Evolutionary conservation across 495 filamentous ascomycete genomes (phyloP).

Genomic region (Neurospora sp.): DNA sequence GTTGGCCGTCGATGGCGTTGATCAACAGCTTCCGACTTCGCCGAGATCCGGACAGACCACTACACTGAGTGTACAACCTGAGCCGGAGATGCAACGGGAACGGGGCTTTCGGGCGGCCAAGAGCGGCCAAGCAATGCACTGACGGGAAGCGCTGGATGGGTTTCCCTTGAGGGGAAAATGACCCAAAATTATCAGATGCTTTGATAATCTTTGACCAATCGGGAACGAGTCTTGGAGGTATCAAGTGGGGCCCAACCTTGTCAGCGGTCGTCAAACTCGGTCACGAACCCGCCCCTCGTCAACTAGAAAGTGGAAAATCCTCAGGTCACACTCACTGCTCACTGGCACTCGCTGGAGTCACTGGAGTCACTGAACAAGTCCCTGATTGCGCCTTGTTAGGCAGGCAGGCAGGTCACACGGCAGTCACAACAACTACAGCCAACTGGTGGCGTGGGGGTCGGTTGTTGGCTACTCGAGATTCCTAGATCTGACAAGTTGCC

Average conservation of each 20-base stretch:
- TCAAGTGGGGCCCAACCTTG: not conserved
- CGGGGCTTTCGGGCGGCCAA: not conserved
- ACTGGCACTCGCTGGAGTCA: not conserved
- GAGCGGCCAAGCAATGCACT: not conserved
- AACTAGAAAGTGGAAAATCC: not conserved
- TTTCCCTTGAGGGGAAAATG: not conserved
- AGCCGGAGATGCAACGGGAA: not conserved
- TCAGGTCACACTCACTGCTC: not conserved
- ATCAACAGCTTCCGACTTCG: not conserved
- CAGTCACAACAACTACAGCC: not conserved
- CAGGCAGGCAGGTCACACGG: not conserved
- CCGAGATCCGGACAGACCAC: not conserved
- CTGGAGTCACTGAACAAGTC: not conserved
- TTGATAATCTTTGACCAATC: slow-evolving; percentile 24
- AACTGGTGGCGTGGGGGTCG: not conserved
- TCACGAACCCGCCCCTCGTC: not conserved
- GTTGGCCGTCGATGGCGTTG: not conserved
- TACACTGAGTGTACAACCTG: too few species aligned
- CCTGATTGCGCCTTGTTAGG: not conserved
- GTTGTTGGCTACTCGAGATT: too few species aligned
- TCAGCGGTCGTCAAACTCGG: not conserved
- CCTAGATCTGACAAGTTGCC: not conserved
- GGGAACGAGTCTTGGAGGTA: not conserved
- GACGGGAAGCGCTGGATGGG: not conserved
- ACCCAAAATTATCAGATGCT: slow-evolving; percentile 16